Base-by-base conservation (phyloP, 345 rosid species). In the Geranium brycei region DNA sequence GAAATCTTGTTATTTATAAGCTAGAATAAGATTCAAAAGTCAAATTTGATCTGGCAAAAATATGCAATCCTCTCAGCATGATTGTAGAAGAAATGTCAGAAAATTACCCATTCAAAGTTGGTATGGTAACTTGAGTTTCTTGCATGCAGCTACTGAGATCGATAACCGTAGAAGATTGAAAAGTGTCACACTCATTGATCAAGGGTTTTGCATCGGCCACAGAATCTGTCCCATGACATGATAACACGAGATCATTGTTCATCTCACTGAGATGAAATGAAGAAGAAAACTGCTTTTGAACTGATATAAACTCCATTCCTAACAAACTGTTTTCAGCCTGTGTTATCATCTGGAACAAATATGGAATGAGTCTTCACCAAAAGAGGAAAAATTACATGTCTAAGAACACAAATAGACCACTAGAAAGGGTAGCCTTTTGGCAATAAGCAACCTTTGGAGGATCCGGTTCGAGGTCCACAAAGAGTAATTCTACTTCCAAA, bases 81-180 rank as follows among this genome's bases (percentile, higher is more conserved):
- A 12, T 40, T 41, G 57, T 17, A 38, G 8, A 55, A 62, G 38
- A 18, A 14, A 32, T 17, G 18, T 23, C 32, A 23, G 64, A 63
- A 68, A 67, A 8, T 72, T 84, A 89, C 98, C 95, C 96, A 70
- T 89, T 89, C 59, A 87, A 62, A 35, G 96, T 91, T 70, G 98
- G 98, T 73, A 91, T 76, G 47, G 96, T 87, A 73, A 87, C 76
- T 70, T 84, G 71, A 17, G 87, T 84, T 66, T 83, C 84, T 62
- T 77, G 77, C 79, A 91, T 75, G 75, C 88, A 87, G 76, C 77
- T 71, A 66, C 91, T 91, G 65, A 89, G 86, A 83, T 91, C 89
- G 75, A 89, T 73, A 63, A 66, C 63, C 35, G 70, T 75, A 62
- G 85, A 72, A 66, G 89, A 76, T 53, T 67, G 77, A 63, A 85